phyloP scores from a whole-genome alignment of 1,284 basidiomycete species.

The Hypsizygus ulmarius region DNA sequence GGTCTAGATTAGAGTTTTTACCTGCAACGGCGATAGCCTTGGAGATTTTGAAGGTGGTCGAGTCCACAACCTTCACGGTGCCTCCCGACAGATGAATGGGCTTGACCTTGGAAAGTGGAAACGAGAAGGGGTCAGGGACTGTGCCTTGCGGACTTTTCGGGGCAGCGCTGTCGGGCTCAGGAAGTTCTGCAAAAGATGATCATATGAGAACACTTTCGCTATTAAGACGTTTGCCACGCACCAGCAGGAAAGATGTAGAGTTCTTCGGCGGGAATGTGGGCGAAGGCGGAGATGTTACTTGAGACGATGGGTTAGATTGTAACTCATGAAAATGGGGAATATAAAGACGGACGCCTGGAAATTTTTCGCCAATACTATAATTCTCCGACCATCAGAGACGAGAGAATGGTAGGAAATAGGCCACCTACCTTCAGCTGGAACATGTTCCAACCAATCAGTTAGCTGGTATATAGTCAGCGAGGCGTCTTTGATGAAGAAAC shows the following conservation, averaged over 20 bases:
- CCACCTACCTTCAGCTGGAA: constrained; percentile 42
- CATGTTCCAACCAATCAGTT: constrained; percentile 67
- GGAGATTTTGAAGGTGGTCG: constrained; percentile 48
- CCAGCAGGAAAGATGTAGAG: constrained; percentile 68
- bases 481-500: not conserved
- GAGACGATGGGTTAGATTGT: not conserved
- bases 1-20: not conserved
- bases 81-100: constrained; percentile 56
- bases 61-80: constrained; percentile 61
- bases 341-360: constrained; percentile 45
- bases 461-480: constrained; percentile 33
- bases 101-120: constrained; percentile 50
- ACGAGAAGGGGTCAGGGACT: constrained; percentile 52
- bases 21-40: constrained; percentile 58
- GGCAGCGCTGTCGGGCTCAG: constrained; percentile 32
- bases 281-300: constrained; percentile 48
- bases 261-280: constrained; percentile 54
- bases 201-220: constrained; percentile 13
- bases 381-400: constrained; percentile 2
- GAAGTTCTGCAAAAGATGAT: constrained; percentile 37
- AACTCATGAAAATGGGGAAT: not conserved
- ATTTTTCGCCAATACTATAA: constrained; percentile 63
- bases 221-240: constrained; percentile 25
- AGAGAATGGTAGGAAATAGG: not conserved
- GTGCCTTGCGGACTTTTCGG: constrained; percentile 50